Evolutionary conservation across 768 basidiomycete genomes (phyloP).

Genomic region (Wakefieldia striispora): DNA sequence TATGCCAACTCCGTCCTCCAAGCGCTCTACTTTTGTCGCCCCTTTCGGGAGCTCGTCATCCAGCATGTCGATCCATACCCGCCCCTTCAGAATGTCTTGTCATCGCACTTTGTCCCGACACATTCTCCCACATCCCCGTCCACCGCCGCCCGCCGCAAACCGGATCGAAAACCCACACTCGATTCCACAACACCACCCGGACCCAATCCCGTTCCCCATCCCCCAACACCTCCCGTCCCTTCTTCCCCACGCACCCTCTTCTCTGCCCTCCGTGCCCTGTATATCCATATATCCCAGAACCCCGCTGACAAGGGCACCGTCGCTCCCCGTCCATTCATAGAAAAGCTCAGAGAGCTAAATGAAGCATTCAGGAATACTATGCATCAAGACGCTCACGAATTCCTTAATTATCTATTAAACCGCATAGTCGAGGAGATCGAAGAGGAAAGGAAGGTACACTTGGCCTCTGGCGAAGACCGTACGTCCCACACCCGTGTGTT

Average conservation of each 20-base stretch:
- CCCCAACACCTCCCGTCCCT: conserved; percentile 47
- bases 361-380: conserved; percentile 86
- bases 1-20: conserved; percentile 99
- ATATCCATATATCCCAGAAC: conserved; percentile 76
- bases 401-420: conserved; percentile 92
- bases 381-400: conserved; percentile 99
- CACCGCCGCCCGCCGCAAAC: conserved; percentile 47
- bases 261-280: conserved; percentile 91
- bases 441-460: conserved; percentile 53
- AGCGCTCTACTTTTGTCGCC: conserved; percentile 91
- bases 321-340: conserved; percentile 87
- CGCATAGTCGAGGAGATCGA: conserved; percentile 92
- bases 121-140: conserved; percentile 27
- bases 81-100: conserved; percentile 33
- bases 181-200: conserved; percentile 35
- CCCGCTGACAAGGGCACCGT: conserved; percentile 81
- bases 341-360: conserved; percentile 91
- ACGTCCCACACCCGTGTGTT: conserved; percentile 34
- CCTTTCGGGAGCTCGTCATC: conserved; percentile 89
- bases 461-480: conserved; percentile 62
- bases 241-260: conserved; percentile 74
- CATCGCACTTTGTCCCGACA: conserved; percentile 19
- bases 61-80: conserved; percentile 57
- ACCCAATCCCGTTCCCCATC: conserved; percentile 25
- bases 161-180: conserved; percentile 49